These are phyloP conservation scores for Asterella californica DNA, from an alignment of 225 moss, liverwort and hornwort genomes.

Conservation along the genomic window DNA sequence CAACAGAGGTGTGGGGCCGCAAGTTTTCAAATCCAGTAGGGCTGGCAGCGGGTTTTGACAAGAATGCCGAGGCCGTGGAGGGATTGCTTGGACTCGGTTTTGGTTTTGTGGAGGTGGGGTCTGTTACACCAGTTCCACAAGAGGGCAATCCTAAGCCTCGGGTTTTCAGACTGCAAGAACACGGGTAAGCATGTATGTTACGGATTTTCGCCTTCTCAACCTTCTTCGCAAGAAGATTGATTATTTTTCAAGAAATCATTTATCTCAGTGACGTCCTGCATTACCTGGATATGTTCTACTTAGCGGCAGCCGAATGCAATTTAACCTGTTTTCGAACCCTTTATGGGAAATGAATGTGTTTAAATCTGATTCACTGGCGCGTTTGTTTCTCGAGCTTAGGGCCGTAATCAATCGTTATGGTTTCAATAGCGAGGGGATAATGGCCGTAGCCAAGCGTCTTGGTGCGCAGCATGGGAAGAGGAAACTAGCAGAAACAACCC, in stretches of 20 bases:
- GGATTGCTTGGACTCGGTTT: constrained; percentile 90
- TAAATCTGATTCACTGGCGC: neutral
- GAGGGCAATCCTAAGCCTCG: constrained; percentile 95
- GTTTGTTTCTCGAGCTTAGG: constrained; percentile 27
- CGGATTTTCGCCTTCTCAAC: constrained; percentile 23
- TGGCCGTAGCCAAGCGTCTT: constrained; percentile 91
- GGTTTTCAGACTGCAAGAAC: constrained; percentile 81
- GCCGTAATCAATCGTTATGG: constrained; percentile 96
- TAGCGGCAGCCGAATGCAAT: neutral
- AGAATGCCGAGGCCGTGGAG: constrained; percentile 95
- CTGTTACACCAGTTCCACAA: constrained; percentile 93
- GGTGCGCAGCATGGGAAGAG: constrained; percentile 96
- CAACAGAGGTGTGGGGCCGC: constrained; percentile 81
- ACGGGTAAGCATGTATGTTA: constrained; percentile 88
- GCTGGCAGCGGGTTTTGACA: constrained; percentile 96
- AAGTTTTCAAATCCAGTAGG: constrained; percentile 86
- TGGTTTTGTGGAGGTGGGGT: constrained; percentile 96
- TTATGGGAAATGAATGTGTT: neutral
- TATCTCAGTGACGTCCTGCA: neutral
- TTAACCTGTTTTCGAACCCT: neutral
- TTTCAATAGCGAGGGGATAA: constrained; percentile 96
- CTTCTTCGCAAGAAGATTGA: neutral
- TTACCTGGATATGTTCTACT: neutral
- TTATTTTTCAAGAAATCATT: neutral
- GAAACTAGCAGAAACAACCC: constrained; percentile 73